These are phyloP conservation scores for Flammula alnicola DNA, from an alignment of 1,284 basidiomycete genomes.

Conservation along the genomic window DNA sequence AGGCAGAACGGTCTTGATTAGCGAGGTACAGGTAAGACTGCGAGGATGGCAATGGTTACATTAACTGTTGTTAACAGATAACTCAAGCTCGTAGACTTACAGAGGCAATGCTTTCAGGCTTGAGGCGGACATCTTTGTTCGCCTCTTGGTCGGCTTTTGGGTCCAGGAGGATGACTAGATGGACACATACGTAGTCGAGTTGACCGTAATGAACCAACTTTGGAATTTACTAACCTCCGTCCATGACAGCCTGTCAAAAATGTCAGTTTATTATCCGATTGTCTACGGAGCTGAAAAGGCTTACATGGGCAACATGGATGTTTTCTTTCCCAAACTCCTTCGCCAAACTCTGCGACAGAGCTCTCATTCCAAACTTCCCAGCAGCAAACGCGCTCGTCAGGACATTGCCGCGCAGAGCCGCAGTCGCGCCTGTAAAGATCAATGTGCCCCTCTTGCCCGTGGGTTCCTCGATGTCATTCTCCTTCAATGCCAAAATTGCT, in stretches of 20 bases:
- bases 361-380: conserved; percentile 69
- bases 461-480: conserved; percentile 52
- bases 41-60: background rate
- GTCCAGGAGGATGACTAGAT: conserved; percentile 6
- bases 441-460: conserved; percentile 64
- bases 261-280: conserved; percentile 12
- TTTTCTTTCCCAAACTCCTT: conserved; percentile 83
- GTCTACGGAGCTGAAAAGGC: conserved; percentile 29
- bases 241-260: conserved; percentile 67
- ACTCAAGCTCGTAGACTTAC: conserved; percentile 42
- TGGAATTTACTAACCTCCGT: too few species aligned
- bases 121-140: conserved; percentile 53
- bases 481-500: conserved; percentile 64
- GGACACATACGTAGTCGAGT: too few species aligned
- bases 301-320: conserved; percentile 75
- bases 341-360: conserved; percentile 73
- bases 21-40: conserved; percentile 61
- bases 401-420: conserved; percentile 65
- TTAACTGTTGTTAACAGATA: background rate
- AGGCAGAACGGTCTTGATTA: conserved; percentile 63
- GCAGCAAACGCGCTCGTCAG: conserved; percentile 71
- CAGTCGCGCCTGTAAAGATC: conserved; percentile 81
- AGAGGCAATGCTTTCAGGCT: conserved; percentile 70
- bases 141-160: conserved; percentile 43
- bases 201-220: too few species aligned